Conservation (phyloP, 2,329 filamentous ascomycete genomes). For the Aspergillus ruber region DNA sequence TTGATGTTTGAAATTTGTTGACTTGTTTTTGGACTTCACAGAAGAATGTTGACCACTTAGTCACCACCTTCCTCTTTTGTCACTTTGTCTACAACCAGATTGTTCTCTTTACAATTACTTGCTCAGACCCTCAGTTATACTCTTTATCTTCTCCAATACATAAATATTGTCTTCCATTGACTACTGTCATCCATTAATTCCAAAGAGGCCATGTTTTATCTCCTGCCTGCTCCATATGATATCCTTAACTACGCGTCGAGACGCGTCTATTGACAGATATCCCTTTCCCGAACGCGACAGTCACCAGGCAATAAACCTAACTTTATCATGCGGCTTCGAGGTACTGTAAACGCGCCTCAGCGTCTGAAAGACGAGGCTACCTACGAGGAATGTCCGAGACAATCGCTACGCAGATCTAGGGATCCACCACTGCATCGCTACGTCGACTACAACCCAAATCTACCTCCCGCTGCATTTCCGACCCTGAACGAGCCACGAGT, state of each 20-base stretch:
- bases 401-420: conserved; percentile 8
- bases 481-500: conserved; percentile 22
- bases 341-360: conserved; percentile 22
- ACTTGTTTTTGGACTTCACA: not conserved
- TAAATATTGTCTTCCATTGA: not conserved
- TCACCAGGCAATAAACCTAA: conserved; percentile 2
- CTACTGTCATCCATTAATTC: not conserved
- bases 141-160: not conserved
- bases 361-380: conserved; percentile 22
- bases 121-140: no score
- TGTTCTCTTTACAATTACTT: not conserved
- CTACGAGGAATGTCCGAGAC: conserved; percentile 9
- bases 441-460: conserved; percentile 32
- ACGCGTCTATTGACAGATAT: not conserved
- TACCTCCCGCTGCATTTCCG: conserved; percentile 38
- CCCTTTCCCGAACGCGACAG: not conserved
- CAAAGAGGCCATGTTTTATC: not conserved
- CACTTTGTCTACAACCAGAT: not conserved
- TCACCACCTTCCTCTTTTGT: not conserved
- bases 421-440: conserved; percentile 9
- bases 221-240: not conserved
- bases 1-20: not conserved
- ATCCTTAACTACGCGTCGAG: not conserved
- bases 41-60: not conserved
- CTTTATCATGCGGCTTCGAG: conserved; percentile 27